Conservation (phyloP, 2,329 filamentous ascomycete genomes). For the Trichoderma pleuroti region DNA sequence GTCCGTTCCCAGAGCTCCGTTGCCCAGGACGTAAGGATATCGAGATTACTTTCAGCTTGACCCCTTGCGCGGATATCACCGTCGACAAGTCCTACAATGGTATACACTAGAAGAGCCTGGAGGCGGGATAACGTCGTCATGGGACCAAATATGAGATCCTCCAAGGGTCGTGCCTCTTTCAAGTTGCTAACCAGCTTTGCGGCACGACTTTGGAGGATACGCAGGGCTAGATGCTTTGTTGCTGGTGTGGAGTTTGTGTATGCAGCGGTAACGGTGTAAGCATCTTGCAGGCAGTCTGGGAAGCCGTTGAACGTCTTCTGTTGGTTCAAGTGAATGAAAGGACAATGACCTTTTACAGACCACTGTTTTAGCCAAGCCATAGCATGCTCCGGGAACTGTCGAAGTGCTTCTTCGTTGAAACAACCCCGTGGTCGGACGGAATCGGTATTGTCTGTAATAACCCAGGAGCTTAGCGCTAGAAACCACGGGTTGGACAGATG, state of each 20-base stretch:
- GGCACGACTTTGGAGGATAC: neutral
- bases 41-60: neutral
- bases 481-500: neutral
- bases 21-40: neutral
- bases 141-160: neutral
- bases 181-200: neutral
- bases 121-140: neutral
- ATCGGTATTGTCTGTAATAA: neutral
- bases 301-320: neutral
- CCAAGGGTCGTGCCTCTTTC: neutral
- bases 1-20: neutral
- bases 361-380: neutral
- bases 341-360: neutral
- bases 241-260: neutral
- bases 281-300: neutral
- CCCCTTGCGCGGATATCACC: neutral
- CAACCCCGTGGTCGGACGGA: neutral
- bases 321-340: neutral
- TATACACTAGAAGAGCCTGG: neutral
- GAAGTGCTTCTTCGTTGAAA: neutral
- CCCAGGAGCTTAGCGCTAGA: neutral
- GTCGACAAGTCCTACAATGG: neutral
- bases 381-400: neutral
- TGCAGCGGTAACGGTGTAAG: neutral
- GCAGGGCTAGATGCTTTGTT: neutral